Percentiles rank a stretch among this genome's conserved stretches.
These are phyloP conservation scores for Backusella australiensis DNA, from an alignment of 192 early-diverging fungal species.

Conservation along the genomic window DNA sequence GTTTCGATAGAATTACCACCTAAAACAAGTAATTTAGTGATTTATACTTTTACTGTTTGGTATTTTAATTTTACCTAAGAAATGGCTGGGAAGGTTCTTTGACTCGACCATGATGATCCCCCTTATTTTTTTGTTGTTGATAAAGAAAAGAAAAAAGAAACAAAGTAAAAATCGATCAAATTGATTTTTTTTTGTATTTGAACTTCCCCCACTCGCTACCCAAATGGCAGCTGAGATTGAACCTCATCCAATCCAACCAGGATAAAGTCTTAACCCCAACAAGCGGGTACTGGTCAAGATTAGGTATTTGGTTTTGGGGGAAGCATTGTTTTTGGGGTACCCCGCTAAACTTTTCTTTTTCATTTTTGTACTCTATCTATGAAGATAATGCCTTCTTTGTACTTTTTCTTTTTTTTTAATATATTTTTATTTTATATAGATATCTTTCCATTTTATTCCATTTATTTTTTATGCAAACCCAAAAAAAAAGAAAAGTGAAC, in stretches of 20 bases:
- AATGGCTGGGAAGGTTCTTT: constrained; percentile 21
- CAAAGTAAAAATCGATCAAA: neutral
- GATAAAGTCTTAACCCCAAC: constrained; percentile 9
- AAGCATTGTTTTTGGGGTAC: constrained; percentile 3
- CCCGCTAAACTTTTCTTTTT: constrained; percentile 1
- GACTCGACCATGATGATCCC: constrained; percentile 14
- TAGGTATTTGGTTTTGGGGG: constrained; percentile 10
- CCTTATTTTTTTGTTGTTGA: neutral
- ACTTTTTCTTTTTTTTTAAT: neutral
- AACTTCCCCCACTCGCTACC: constrained; percentile 1
- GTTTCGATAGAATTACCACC: constrained; percentile 69
- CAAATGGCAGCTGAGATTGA: neutral
- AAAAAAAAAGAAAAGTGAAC: neutral
- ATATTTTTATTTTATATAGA: neutral
- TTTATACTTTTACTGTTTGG: neutral
- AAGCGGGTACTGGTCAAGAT: constrained; percentile 7
- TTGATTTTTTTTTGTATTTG: constrained; percentile 9
- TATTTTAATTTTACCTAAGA: constrained; percentile 17
- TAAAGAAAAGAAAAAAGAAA: neutral
- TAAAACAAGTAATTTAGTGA: constrained; percentile 27
- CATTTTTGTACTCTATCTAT: neutral
- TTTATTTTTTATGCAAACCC: neutral
- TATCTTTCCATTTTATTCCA: neutral
- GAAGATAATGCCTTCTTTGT: neutral
- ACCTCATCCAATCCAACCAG: constrained; percentile 8